A percentile compares a stretch with the other conserved stretches of the same genome.
Evolutionary conservation across 2,329 filamentous ascomycete genomes (phyloP).

Genomic region (Nothophoma quercina): DNA sequence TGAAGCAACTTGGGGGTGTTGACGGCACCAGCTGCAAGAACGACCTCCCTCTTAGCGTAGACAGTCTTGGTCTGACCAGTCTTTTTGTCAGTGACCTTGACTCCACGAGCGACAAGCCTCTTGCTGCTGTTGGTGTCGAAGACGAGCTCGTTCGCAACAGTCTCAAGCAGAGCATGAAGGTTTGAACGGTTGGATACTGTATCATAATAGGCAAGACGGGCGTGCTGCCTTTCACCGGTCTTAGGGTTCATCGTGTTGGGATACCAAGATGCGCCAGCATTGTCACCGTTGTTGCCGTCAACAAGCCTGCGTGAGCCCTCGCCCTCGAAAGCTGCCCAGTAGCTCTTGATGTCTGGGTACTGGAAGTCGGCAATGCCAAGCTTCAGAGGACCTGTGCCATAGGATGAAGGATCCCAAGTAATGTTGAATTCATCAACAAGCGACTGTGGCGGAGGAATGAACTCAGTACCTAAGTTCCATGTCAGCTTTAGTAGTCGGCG

Average conservation of each 20-base stretch:
- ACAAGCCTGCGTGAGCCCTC: conserved; percentile 27
- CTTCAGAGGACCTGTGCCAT: conserved; percentile 38
- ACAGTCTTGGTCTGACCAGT: conserved; percentile 25
- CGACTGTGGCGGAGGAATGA: conserved; percentile 28
- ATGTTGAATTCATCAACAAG: conserved; percentile 26
- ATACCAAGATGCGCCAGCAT: conserved; percentile 47
- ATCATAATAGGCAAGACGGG: conserved; percentile 43
- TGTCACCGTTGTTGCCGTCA: conserved; percentile 37
- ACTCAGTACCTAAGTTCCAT: conserved; percentile 21
- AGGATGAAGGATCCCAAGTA: conserved; percentile 35
- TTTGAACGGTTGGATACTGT: conserved; percentile 39
- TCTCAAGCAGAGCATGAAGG: conserved; percentile 35
- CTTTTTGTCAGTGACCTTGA: conserved; percentile 32
- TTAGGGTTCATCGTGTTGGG: conserved; percentile 45
- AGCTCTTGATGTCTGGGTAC: conserved; percentile 36
- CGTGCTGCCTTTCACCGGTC: conserved; percentile 41
- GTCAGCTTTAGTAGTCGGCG: neutral
- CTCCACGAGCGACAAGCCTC: conserved; percentile 32
- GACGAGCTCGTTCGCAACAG: conserved; percentile 30
- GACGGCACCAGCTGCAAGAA: conserved; percentile 66
- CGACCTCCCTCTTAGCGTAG: conserved; percentile 57
- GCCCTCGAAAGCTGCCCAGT: conserved; percentile 34
- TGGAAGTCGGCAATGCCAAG: conserved; percentile 38
- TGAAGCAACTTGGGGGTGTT: conserved; percentile 63
- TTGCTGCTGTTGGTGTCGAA: conserved; percentile 27